Evolutionary conservation across 306 rosid genomes (phyloP), one percentile per base, ranked within the genome.

Genomic region (Prunus mume): DNA sequence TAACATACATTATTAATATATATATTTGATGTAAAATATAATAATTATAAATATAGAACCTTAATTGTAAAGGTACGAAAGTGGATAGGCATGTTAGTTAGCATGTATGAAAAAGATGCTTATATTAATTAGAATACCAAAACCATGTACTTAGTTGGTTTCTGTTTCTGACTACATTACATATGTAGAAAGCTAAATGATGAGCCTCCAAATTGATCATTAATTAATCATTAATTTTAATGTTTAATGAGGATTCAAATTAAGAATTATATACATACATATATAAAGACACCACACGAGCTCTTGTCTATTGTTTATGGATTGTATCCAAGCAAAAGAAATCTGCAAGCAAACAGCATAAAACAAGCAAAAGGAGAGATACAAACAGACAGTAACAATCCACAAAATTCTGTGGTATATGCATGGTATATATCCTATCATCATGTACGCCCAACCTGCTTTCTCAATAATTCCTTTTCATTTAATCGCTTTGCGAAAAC

Each of bases 341-440:
- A 60, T 47, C 68, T 43, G n/a, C 77, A 58, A 45, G 38, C 49
- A 69, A 54, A 56, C 58, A 60, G 58, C 64, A 73, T 45, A 73
- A 73, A 73, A 60, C 77, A 60, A 73, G 57, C 58, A 45, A 46
- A 45, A 60, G 24, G 12, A 61, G 19, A 49, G 22, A 5, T 15
- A 60, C 68, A 56, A 17, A 57, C 77, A 60, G 77, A 73, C 41
- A 73, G 54, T 41, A 38, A 38, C 9, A 38, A 38, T 43, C 14
- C n/a, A 28, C 15, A 22, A 72, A 57, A 47, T 49, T 55, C 45
- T 32, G 27, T 69, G 60, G 58, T 13, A 13, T 68, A 46, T 6
- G 43, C 43, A 38, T 38, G 43, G 43, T 38, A 38, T 32, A 32
- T 32, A 32, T 32, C 38, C 38, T 32, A 4, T 32, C 6, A 32